Conservation (phyloP, 768 basidiomycete species). For the Stropharia rugosoannulata region DNA sequence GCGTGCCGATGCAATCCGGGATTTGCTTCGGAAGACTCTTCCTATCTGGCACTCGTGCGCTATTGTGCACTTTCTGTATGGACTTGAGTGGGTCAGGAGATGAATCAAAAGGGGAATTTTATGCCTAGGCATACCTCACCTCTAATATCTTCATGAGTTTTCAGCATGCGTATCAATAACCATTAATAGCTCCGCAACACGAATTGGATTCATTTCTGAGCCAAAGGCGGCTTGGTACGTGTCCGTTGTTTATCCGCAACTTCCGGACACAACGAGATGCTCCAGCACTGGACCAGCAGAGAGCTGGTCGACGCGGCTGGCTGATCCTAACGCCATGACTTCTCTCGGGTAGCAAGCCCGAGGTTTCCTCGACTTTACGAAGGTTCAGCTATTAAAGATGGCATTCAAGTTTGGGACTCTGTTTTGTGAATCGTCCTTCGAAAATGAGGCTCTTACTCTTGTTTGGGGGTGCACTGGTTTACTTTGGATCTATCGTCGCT, state of each 20-base stretch:
- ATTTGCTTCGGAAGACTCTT: not conserved
- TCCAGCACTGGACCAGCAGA: too few relatives aligned
- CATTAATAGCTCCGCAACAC: too few relatives aligned
- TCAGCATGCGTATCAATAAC: too few relatives aligned
- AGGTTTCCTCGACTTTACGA: conserved; percentile 16
- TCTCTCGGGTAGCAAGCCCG: conserved; percentile 12
- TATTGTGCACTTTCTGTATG: not conserved
- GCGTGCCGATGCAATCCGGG: not conserved
- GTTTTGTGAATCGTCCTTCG: not conserved
- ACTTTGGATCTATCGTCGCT: conserved; percentile 25
- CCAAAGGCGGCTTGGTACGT: not conserved
- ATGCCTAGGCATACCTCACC: too few relatives aligned
- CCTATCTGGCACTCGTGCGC: not conserved
- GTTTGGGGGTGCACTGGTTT: conserved; percentile 19
- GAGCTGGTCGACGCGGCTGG: too few relatives aligned
- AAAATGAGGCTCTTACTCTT: conserved; percentile 12
- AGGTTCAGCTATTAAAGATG: too few relatives aligned
- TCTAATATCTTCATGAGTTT: too few relatives aligned
- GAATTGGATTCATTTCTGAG: not conserved
- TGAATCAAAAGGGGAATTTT: too few relatives aligned
- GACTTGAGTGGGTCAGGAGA: not conserved
- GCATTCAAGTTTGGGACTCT: too few relatives aligned
- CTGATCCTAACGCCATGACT: not conserved
- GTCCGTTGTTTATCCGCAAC: conserved; percentile 27
- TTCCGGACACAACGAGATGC: not conserved